Conservation (phyloP, 164 flowering plant genomes). For the Vitis rotundifolia region DNA sequence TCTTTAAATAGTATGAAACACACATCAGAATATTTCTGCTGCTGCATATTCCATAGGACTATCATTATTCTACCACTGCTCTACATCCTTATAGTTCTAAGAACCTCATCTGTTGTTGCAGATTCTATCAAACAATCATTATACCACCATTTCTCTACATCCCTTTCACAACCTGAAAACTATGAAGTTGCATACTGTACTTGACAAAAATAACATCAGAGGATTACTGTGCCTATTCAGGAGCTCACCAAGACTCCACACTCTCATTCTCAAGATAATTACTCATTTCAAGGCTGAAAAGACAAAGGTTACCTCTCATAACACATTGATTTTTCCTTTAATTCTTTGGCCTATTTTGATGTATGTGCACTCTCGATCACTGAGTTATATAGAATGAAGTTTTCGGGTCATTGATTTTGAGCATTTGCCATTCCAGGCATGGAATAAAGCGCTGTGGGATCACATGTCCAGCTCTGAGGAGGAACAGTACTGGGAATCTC, state of each 20-base stretch:
- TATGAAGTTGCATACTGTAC: constrained; percentile 37
- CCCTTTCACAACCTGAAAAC: constrained; percentile 32
- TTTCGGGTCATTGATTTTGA: background rate
- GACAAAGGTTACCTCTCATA: constrained; percentile 7
- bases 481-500: constrained; percentile 51
- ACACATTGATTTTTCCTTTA: too few relatives aligned
- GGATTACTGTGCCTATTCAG: constrained; percentile 44
- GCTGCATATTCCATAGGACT: background rate
- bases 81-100: background rate
- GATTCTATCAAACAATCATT: constrained; percentile 33
- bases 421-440: constrained; percentile 26
- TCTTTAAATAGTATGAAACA: too few relatives aligned
- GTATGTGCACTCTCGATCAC: background rate
- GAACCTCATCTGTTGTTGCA: constrained; percentile 20
- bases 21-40: background rate
- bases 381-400: too few relatives aligned
- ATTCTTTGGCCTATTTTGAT: background rate
- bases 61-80: background rate
- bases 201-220: constrained; percentile 27
- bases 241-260: constrained; percentile 34
- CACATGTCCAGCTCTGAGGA: constrained; percentile 21
- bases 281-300: constrained; percentile 23
- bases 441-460: constrained; percentile 46
- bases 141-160: constrained; percentile 7
- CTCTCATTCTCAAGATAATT: constrained; percentile 31